Evolutionary conservation across 495 filamentous ascomycete genomes (phyloP), one percentile per base, ranked within the genome.

Genomic region (Pseudevernia furfuracea): DNA sequence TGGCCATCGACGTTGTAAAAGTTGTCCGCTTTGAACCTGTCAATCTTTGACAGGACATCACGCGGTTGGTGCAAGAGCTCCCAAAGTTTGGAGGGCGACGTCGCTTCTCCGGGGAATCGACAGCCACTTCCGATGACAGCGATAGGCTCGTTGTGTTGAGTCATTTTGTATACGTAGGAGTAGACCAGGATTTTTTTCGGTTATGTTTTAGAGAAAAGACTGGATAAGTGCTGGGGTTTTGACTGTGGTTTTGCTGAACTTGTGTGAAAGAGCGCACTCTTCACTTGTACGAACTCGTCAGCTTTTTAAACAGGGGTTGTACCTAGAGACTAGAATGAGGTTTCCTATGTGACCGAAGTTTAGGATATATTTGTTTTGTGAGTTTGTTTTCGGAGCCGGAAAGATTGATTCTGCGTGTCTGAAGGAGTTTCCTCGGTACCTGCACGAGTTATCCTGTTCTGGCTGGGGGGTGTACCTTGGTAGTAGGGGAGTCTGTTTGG

Each of bases 41-140:
- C 67, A 11, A 75, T 70, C 25, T 70, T 67, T 10, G 61, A 56
- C 68, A 69, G 72, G 53, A 68, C 67, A 58, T 72, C 71, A 34
- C 72, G 70, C 23, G 68, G 69, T 58, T 74, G 61, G 7, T 59
- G 70, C 43, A 76, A 71, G 32, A 80, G 59, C n/a, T 77, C 70
- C 77, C 77, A 80, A 48, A 80, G 71, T 39, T 77, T 71, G 28
- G 67, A 63, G 25, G 77, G 74, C 15, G 67, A 73, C 19, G 66
- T 70, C 15, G 75, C 74, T n/a, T 73, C 69, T 1, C 78, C 78
- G 2, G 78, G 71, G 28, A 78, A 72, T 17, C 78, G 75, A 68
- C 75, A 78, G 30, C 72, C 71, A 64, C 71, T 73, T 17, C 79
- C 79, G 61, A 81, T 73, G 46, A 79, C 74, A n/a, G 76, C 77